Evolutionary conservation across 352 stramenopile species (phyloP), one percentile per base, ranked within the genome.

Genomic region (Globisporangium cederbergense): DNA sequence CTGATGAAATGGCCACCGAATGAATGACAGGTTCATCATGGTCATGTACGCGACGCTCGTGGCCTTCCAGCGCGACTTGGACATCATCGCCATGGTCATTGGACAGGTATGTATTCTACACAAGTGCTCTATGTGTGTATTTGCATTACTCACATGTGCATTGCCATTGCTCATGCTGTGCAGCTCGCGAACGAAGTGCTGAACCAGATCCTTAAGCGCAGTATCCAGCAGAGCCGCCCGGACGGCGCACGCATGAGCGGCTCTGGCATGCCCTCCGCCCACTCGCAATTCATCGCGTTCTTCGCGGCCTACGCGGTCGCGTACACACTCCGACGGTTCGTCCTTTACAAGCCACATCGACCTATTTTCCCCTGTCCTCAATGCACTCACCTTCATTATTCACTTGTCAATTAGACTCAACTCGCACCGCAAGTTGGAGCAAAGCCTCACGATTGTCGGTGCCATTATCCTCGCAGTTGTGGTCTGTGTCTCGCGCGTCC

Each of bases 31-130:
- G 53, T 95, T 93, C 66, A 75, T 95, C 65, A 81, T 90, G 66
- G 86, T 95, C 70, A 90, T 90, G 75, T 91, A 90, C 71, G 64
- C 79, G 54, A 94, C 87, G 59, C 68, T 93, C 42, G 71, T 94
- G 25, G 71, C 78, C 10, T 93, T 88, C 57, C 85, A 93, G 74
- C 79, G 87, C 52, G 87, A 95, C 64, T 64, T 95, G 45, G 79
- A 93, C 72, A 84, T 71, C 51, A 81, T 92, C 36, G 75, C 68
- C 16, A 79, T 93, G 70, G 72, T 94, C 42, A 51, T 86, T 22
- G 87, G 87, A 6, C 85, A 95, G 72, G 83, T 93, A 60, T 3
- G 30, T 18, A 1, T 32, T 4, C 8, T n/a, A 4, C n/a, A 8
- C 13, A 46, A 18, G 18, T 1, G 25, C 32, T 36, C 32, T 36